phyloP scores from a whole-genome alignment of 805 yeast genomes.

The Lipomyces mesembrius region DNA sequence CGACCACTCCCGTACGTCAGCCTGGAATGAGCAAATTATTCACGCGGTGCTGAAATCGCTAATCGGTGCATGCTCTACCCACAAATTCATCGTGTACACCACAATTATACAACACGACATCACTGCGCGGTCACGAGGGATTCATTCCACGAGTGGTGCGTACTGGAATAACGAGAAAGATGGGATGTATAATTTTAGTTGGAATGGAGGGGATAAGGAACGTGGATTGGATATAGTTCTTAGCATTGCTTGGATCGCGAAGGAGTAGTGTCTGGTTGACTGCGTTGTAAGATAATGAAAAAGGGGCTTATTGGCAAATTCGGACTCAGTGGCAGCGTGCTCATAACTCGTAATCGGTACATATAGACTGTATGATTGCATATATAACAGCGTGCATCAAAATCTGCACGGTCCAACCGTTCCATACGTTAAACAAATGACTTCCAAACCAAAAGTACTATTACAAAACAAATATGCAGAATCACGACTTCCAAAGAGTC shows the following conservation, averaged over 20 bases:
- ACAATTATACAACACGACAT: conserved; percentile 35
- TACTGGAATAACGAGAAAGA: conserved; percentile 38
- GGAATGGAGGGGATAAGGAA: conserved; percentile 25
- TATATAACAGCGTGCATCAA: background rate
- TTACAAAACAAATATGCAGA: background rate
- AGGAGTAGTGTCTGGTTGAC: conserved; percentile 11
- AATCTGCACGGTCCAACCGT: background rate
- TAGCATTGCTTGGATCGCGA: conserved; percentile 36
- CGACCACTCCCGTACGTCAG: conserved; percentile 17
- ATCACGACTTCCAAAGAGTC: background rate
- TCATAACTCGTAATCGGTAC: background rate
- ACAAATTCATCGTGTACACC: conserved; percentile 37
- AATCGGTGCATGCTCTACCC: conserved; percentile 21
- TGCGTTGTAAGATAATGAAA: background rate
- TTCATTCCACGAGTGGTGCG: conserved; percentile 39
- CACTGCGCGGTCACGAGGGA: conserved; percentile 22
- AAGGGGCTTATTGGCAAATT: background rate
- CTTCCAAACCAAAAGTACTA: background rate
- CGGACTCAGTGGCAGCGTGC: too few relatives aligned
- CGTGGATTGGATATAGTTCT: conserved; percentile 35
- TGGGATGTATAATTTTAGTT: conserved; percentile 33
- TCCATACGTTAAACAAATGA: background rate
- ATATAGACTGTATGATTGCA: background rate
- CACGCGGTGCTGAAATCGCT: conserved; percentile 20
- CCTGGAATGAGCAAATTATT: conserved; percentile 28